Percentiles rank a stretch among this genome's conserved stretches.
Conservation (phyloP, 1,139 yeast genomes). For the Pichia sp. region DNA sequence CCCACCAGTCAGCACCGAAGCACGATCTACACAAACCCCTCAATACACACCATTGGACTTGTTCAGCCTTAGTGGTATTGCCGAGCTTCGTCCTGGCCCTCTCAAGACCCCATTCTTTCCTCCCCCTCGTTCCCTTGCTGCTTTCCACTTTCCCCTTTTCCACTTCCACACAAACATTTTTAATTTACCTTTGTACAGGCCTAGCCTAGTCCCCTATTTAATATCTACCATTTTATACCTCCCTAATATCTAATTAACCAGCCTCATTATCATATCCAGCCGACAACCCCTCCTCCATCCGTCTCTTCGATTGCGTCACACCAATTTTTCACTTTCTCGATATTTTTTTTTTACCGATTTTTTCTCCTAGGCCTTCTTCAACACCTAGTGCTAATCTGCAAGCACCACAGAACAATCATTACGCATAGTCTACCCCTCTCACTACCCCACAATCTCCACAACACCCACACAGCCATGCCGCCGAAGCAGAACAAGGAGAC, state of each 20-base stretch:
- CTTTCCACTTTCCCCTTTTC: neutral
- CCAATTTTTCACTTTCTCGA: neutral
- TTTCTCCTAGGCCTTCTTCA: no score
- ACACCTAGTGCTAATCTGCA: no score
- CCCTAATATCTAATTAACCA: neutral
- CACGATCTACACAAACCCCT: no score
- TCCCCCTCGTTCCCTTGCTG: neutral
- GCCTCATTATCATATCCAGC: no score
- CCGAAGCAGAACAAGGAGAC: conserved; percentile 23
- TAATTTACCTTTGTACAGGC: neutral
- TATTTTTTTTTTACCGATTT: neutral
- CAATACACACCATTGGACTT: no score
- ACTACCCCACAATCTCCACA: no score
- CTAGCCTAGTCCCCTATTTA: neutral
- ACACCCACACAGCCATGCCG: conserved; percentile 24
- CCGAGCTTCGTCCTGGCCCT: neutral
- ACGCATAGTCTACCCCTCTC: no score
- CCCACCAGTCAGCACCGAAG: no score
- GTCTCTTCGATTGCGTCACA: no score
- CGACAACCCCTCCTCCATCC: no score
- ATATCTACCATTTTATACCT: neutral
- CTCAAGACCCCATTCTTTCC: neutral
- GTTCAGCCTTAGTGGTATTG: no score
- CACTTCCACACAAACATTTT: neutral
- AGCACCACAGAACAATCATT: no score